Base-by-base conservation (phyloP, 202 grass and related monocot species). In the Eragrostis tef region DNA sequence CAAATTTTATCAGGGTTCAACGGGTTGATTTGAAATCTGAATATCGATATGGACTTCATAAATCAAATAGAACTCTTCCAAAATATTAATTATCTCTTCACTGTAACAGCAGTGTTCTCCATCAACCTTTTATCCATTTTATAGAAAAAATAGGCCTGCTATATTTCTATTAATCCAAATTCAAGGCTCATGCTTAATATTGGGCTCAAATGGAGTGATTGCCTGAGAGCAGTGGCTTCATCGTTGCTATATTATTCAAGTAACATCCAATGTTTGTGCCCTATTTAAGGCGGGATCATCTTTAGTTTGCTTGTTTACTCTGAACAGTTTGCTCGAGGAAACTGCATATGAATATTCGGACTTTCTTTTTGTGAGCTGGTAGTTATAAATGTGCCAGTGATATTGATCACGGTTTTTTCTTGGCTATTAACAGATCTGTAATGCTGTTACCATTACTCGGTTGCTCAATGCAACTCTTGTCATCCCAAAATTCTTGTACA, bases 401-500 rank as follows among this genome's bases (percentile, higher is more conserved):
- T 84, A 49, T 77, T 21, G 0, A 14, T 57, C 46, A 70, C 1
- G 29, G 34, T 65, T 24, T 64, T 77, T 84, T 51, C 64, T 73
- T 54, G 46, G 71, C 20, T 81, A 20, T 59, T 52, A 81, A 89
- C 92, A 98, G 95, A 98, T 94, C 62, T 98, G 95, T 79, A 98
- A 98, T 87, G 95, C 90, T 64, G 95, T 95, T 79, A 91, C 90
- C 17, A 79, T 98, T 79, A 79, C 92, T 51, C 85, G 90, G 9
- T 71, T 98, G 72, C 92, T 98, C 72, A 95, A 98, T 29, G 71
- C 92, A 83, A 95, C 92, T 88, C 92, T 98, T 85, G 88, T 95
- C 53, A 77, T 98, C 82, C 95, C 95, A 21, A 93, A 85, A 47
- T 94, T 98, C 85, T 70, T 88, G 70, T 98, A 93, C 79, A 95